phyloP scores from a whole-genome alignment of 306 rosid species.

The Aeschynomene evenia region DNA sequence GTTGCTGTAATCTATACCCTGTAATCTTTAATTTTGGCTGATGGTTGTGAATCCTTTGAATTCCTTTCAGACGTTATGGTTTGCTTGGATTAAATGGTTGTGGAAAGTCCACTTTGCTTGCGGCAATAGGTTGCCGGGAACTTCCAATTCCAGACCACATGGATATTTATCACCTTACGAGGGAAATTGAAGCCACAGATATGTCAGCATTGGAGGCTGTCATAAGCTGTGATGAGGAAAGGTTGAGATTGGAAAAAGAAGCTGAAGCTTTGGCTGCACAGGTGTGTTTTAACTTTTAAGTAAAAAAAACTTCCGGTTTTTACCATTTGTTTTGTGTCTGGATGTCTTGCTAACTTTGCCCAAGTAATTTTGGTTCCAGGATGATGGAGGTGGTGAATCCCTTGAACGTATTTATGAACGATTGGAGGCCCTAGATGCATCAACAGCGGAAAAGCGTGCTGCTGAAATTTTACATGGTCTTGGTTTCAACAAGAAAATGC shows the following conservation, averaged over 20 bases:
- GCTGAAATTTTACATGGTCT: slow-evolving; percentile 94
- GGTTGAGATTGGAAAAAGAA: slow-evolving; percentile 78
- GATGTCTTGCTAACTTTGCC: background rate
- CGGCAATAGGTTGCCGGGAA: slow-evolving; percentile 82
- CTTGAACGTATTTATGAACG: slow-evolving; percentile 92
- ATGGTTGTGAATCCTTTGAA: slow-evolving; percentile 1
- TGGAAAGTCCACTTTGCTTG: slow-evolving; percentile 88
- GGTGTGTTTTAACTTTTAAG: slow-evolving; percentile 36
- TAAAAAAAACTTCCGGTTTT: background rate
- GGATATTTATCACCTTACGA: slow-evolving; percentile 83
- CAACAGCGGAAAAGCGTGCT: slow-evolving; percentile 98
- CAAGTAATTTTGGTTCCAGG: slow-evolving; percentile 44
- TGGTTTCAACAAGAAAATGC: slow-evolving; percentile 92
- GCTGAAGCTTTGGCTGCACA: slow-evolving; percentile 52
- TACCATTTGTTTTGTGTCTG: background rate
- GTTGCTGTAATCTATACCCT: background rate
- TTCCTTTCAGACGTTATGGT: slow-evolving; percentile 80
- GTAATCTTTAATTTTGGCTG: background rate
- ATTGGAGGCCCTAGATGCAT: slow-evolving; percentile 81
- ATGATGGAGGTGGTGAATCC: slow-evolving; percentile 91
- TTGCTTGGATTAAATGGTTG: slow-evolving; percentile 95
- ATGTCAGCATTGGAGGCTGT: slow-evolving; percentile 93
- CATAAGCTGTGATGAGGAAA: slow-evolving; percentile 89
- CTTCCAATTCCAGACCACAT: slow-evolving; percentile 95
- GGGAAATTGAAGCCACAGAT: slow-evolving; percentile 97